phyloP scores from a whole-genome alignment of 108 stramenopile genomes.

The Epithemia pelagica region DNA sequence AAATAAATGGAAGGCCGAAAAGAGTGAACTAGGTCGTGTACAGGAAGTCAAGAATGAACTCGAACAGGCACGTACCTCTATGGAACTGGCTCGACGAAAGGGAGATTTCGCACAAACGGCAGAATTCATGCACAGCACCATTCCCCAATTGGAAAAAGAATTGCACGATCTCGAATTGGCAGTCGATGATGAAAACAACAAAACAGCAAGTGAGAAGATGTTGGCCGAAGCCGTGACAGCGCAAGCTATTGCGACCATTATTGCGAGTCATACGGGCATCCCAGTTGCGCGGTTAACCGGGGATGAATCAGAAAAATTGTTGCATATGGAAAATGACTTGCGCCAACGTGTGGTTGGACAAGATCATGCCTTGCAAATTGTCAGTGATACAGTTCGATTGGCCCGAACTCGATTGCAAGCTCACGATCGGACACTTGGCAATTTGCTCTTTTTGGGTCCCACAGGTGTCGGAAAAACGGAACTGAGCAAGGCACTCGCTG shows the following conservation, averaged over 20 bases:
- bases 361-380: constrained; percentile 76
- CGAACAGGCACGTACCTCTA: constrained; percentile 49
- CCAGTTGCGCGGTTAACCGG: constrained; percentile 73
- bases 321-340: constrained; percentile 82
- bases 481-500: constrained; percentile 84
- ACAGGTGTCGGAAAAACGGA: constrained; percentile 92
- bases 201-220: constrained; percentile 36
- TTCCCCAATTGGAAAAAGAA: constrained; percentile 64
- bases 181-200: constrained; percentile 33
- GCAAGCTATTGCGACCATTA: constrained; percentile 76
- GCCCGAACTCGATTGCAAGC: constrained; percentile 82
- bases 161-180: constrained; percentile 46
- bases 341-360: constrained; percentile 84
- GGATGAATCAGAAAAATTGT: constrained; percentile 76
- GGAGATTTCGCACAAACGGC: constrained; percentile 59
- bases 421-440: constrained; percentile 80
- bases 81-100: constrained; percentile 52
- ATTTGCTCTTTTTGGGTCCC: constrained; percentile 83
- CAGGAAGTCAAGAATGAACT: constrained; percentile 72
- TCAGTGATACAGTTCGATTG: constrained; percentile 83
- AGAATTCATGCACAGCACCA: constrained; percentile 60
- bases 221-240: constrained; percentile 62
- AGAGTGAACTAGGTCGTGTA: constrained; percentile 44
- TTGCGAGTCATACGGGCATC: constrained; percentile 73
- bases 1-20: constrained; percentile 55